These are phyloP conservation scores for Nothophoma quercina DNA, from an alignment of 2,329 filamentous ascomycete genomes.

Conservation along the genomic window DNA sequence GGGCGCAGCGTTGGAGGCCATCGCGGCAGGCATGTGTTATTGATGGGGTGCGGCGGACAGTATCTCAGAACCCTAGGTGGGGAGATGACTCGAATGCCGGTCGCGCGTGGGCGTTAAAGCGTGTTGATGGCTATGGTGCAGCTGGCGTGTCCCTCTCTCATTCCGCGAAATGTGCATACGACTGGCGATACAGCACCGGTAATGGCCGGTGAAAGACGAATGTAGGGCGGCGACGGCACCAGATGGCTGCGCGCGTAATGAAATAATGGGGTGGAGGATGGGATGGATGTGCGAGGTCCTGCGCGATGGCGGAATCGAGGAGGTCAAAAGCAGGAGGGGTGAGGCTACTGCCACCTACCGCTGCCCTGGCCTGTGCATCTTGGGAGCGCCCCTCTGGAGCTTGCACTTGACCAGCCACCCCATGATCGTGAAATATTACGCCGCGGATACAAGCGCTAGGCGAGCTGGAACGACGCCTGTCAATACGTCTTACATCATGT, in stretches of 20 bases:
- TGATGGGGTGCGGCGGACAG: not conserved
- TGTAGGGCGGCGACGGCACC: constrained; percentile 17
- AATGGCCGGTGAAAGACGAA: constrained; percentile 26
- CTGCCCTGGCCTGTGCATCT: constrained; percentile 1
- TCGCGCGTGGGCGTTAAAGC: constrained; percentile 49
- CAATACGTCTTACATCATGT: constrained; percentile 8
- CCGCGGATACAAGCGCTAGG: constrained; percentile 14
- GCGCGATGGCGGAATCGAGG: constrained; percentile 25
- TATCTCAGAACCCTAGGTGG: constrained; percentile 11
- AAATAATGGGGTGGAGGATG: constrained; percentile 34
- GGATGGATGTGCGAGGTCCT: constrained; percentile 33
- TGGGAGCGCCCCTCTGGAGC: constrained; percentile 8
- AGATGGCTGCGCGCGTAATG: constrained; percentile 28
- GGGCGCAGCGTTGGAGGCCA: constrained; percentile 71
- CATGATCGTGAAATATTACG: constrained; percentile 13
- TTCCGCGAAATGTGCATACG: constrained; percentile 35
- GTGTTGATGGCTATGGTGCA: constrained; percentile 37
- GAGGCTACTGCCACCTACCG: not conserved
- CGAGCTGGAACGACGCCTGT: not conserved
- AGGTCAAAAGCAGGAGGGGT: not conserved
- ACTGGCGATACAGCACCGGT: constrained; percentile 32
- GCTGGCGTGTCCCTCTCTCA: constrained; percentile 41
- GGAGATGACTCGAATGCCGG: constrained; percentile 38
- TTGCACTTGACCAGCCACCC: constrained; percentile 10
- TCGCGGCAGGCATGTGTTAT: constrained; percentile 69